Conservation (phyloP, 2,329 filamentous ascomycete species). For the Phialophora macrospora region DNA sequence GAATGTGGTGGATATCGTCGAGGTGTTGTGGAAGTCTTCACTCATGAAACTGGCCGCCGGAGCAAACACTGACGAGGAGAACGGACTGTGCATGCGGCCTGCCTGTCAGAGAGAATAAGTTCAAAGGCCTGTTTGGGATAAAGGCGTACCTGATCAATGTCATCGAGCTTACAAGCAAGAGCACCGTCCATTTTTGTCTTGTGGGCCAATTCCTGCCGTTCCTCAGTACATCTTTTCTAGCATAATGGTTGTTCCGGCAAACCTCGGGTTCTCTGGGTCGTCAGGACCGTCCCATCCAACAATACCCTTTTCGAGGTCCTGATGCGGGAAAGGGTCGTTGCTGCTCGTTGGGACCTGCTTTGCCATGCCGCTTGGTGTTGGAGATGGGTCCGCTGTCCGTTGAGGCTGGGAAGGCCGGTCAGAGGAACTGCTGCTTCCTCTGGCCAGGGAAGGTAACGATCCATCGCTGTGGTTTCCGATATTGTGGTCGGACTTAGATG, state of each 20-base stretch:
- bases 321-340: neutral
- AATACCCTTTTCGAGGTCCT: slow-evolving; percentile 19
- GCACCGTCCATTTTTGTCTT: slow-evolving; percentile 38
- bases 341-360: neutral
- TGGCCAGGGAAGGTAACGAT: neutral
- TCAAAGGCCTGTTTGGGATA: neutral
- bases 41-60: slow-evolving; percentile 68
- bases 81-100: slow-evolving; percentile 41
- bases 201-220: slow-evolving; percentile 40
- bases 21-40: slow-evolving; percentile 62
- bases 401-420: neutral
- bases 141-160: slow-evolving; percentile 13
- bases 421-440: neutral
- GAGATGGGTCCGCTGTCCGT: neutral
- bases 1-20: slow-evolving; percentile 62
- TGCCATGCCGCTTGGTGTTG: neutral
- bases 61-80: slow-evolving; percentile 66
- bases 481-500: neutral
- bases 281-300: slow-evolving; percentile 41
- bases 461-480: neutral
- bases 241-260: neutral
- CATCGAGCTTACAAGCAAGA: slow-evolving; percentile 30
- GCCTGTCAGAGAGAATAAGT: neutral
- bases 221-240: neutral
- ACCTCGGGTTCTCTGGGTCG: slow-evolving; percentile 42